A percentile compares a stretch with the other conserved stretches of the same genome.
Evolutionary conservation across 345 rosid genomes (phyloP).

Genomic region (sweet orange (Citrus sinensis)): DNA sequence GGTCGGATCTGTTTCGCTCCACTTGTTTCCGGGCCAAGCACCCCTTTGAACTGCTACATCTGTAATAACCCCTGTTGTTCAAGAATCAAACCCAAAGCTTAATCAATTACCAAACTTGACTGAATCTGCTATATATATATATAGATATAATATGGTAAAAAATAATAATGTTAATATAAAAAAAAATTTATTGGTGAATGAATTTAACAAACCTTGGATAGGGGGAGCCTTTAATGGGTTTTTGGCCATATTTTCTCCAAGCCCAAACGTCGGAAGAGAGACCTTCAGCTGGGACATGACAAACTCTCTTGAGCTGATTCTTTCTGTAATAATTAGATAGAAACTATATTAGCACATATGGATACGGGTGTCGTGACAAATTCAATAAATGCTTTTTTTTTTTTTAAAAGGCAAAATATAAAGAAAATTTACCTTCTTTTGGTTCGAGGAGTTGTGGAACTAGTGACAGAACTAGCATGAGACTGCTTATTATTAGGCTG

Average conservation of each 20-base stretch:
- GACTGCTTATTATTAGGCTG: slow-evolving; percentile 23
- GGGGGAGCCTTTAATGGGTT: slow-evolving; percentile 99
- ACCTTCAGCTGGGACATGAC: slow-evolving; percentile 88
- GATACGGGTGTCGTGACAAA: too few species aligned
- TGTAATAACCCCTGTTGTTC: slow-evolving; percentile 77
- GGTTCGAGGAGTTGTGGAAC: slow-evolving; percentile 46
- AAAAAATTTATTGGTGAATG: not conserved
- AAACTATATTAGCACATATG: not conserved
- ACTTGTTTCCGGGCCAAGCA: slow-evolving; percentile 98
- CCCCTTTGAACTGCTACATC: slow-evolving; percentile 93
- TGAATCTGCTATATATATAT: not conserved
- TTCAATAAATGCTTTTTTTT: too few species aligned
- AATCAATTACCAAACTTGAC: slow-evolving; percentile 6
- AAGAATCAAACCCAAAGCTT: slow-evolving; percentile 5
- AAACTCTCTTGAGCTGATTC: slow-evolving; percentile 78
- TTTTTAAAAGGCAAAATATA: too few species aligned
- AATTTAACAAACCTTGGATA: slow-evolving; percentile 63
- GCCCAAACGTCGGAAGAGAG: slow-evolving; percentile 96
- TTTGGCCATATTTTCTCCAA: slow-evolving; percentile 98
- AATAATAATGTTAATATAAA: not conserved
- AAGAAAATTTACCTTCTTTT: slow-evolving; percentile 64
- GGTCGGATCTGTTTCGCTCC: slow-evolving; percentile 97
- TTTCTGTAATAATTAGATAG: slow-evolving; percentile 43
- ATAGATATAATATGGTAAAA: too few species aligned
- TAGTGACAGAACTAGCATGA: slow-evolving; percentile 20